These are phyloP conservation scores for Magnolia changhungtana DNA, from an alignment of 164 flowering plant species.

Conservation along the genomic window DNA sequence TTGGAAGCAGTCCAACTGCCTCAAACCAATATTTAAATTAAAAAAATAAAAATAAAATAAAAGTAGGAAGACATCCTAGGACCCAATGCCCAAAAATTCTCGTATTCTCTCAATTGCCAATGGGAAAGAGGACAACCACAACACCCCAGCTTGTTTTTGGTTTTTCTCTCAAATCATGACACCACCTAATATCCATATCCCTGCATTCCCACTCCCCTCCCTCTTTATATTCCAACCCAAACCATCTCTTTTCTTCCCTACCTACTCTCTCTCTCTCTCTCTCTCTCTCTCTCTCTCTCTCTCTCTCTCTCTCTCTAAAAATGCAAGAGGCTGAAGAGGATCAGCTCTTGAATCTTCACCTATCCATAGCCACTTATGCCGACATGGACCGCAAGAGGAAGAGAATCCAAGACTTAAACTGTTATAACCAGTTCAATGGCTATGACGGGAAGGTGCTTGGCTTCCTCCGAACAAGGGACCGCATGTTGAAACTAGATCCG, in stretches of 20 bases:
- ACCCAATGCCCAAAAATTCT: neutral
- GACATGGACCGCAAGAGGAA: conserved; percentile 16
- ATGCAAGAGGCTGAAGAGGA: conserved; percentile 43
- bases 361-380: conserved; percentile 26
- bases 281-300: neutral
- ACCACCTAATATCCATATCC: neutral
- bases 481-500: conserved; percentile 41
- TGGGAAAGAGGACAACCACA: neutral
- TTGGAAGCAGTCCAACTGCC: conserved; percentile 1
- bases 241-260: neutral
- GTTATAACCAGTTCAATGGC: conserved; percentile 15
- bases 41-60: neutral
- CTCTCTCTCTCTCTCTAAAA: neutral
- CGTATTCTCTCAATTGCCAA: neutral
- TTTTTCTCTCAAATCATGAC: neutral
- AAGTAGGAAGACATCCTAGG: neutral
- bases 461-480: conserved; percentile 53
- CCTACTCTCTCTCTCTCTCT: conserved; percentile 4
- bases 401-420: conserved; percentile 14
- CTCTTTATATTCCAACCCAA: neutral
- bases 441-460: conserved; percentile 39
- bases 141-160: neutral
- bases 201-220: too few species aligned
- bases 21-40: neutral
- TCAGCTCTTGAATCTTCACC: conserved; percentile 44